Evolutionary conservation across 108 stramenopile genomes (phyloP), one percentile per base, ranked within the genome.

Genomic region (Poteriospumella lacustris): DNA sequence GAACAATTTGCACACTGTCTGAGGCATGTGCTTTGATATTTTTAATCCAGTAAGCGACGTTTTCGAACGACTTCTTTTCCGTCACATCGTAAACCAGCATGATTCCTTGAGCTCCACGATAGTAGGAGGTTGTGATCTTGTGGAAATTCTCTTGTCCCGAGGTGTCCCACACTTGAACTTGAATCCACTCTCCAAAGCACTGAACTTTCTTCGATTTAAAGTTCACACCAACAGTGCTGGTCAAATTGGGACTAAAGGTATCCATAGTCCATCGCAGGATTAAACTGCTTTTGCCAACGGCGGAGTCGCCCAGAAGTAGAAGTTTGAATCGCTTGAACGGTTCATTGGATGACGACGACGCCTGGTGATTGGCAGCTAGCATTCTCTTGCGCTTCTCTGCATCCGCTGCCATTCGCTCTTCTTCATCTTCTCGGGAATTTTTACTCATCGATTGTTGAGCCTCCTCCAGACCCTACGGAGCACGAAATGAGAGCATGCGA

Each of bases 81-180:
- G 85, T 79, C 1, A 86, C 82, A 43, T 85, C 82, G 44, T 86
- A 86, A 5, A 82, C 80, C 19, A 86, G 85, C 0, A 79, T 64
- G 42, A 86, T 86, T 40, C 85, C 85, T 56, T 86, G 36, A 58
- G 82, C 83, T 80, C 68, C 83, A 78, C 15, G 43, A 56, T 83
- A 85, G 81, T 85, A 86, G 24, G 85, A 78, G 15, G 81, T 39
- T 1, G 85, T 85, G 43, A 86, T 86, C 26, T 76, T 79, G 62
- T 83, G 85, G 44, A 86, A 85, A 52, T 58, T 79, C 59, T 86
- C 85, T 79, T 83, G 79, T 34, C 76, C 76, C 42, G 85, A 83
- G 24, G 85, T 86, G 79, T 86, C 85, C 85, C 85, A 86, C 42
- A 86, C 79, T 78, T 86, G 83, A n/a, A 82, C 70, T 38, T 79